A percentile compares a stretch with the other conserved stretches of the same genome.
These are phyloP conservation scores for Aureobasidium sp. DNA, from an alignment of 2,329 filamentous ascomycete species.

Conservation along the genomic window DNA sequence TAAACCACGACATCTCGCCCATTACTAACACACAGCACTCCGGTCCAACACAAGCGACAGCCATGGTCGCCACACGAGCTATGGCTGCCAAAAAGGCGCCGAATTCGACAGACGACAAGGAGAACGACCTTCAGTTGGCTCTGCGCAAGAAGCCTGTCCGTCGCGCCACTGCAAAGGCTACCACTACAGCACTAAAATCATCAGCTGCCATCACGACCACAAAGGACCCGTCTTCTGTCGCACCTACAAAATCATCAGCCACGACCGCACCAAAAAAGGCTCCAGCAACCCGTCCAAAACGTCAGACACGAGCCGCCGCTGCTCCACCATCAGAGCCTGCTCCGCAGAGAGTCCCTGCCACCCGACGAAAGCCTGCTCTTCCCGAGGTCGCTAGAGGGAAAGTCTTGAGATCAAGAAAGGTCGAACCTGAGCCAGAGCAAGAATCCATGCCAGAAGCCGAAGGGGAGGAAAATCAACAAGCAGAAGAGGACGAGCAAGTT, in stretches of 20 bases:
- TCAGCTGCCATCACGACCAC: background rate
- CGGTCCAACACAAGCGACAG: conserved; percentile 3
- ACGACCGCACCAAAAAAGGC: background rate
- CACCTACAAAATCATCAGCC: conserved; percentile 6
- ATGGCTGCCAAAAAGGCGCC: conserved; percentile 27
- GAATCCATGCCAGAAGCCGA: background rate
- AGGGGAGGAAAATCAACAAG: background rate
- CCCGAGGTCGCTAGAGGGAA: background rate
- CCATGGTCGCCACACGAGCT: conserved; percentile 32
- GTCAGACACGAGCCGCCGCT: conserved; percentile 16
- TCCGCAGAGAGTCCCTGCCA: background rate
- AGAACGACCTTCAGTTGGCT: conserved; percentile 17
- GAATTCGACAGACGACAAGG: conserved; percentile 19
- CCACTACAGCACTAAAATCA: background rate
- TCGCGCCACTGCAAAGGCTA: conserved; percentile 23
- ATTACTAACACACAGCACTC: conserved; percentile 3
- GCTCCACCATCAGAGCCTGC: background rate
- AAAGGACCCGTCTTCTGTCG: background rate
- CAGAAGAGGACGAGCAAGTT: background rate
- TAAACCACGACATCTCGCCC: background rate
- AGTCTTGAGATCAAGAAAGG: background rate
- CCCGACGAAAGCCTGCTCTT: conserved; percentile 5
- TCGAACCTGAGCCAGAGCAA: background rate
- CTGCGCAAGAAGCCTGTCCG: conserved; percentile 31
- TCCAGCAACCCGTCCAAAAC: conserved; percentile 3